Conservation (phyloP, 2,329 filamentous ascomycete genomes). For the Atkinsonella hypoxylon region DNA sequence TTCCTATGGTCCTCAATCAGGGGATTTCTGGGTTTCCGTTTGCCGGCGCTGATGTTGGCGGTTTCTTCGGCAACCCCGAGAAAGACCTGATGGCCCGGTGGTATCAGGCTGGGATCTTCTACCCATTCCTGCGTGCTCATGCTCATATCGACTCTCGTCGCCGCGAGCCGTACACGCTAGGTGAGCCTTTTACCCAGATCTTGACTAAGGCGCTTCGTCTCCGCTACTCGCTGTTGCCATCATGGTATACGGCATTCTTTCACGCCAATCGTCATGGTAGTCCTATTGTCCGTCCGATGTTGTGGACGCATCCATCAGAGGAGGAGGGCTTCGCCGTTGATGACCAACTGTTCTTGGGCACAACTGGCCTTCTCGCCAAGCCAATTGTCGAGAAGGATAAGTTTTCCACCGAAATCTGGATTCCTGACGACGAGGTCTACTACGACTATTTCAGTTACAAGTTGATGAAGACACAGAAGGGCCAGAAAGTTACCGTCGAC, state of each 20-base stretch:
- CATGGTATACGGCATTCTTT: slow-evolving; percentile 96
- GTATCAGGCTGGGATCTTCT: slow-evolving; percentile 95
- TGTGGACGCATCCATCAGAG: slow-evolving; percentile 79
- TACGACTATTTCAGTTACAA: slow-evolving; percentile 93
- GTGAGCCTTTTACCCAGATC: slow-evolving; percentile 75
- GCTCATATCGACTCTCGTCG: slow-evolving; percentile 94
- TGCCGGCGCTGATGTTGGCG: slow-evolving; percentile 87
- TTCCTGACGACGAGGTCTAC: slow-evolving; percentile 81
- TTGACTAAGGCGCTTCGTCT: slow-evolving; percentile 80
- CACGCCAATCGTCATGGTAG: slow-evolving; percentile 71
- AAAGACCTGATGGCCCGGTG: slow-evolving; percentile 85
- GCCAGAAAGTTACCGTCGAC: slow-evolving; percentile 55
- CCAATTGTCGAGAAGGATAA: slow-evolving; percentile 73
- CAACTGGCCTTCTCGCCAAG: slow-evolving; percentile 83
- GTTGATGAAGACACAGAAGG: slow-evolving; percentile 54
- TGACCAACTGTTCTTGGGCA: slow-evolving; percentile 85
- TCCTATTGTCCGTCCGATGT: slow-evolving; percentile 84
- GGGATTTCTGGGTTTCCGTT: slow-evolving; percentile 92
- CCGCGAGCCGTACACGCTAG: slow-evolving; percentile 81
- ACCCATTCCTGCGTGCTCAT: slow-evolving; percentile 95
- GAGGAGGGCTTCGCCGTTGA: slow-evolving; percentile 82
- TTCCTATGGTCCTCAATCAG: slow-evolving; percentile 89
- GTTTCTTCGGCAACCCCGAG: slow-evolving; percentile 94
- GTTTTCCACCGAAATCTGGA: slow-evolving; percentile 64
- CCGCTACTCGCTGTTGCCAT: slow-evolving; percentile 77